Conservation (phyloP, 495 filamentous ascomycete genomes). For the Tuber magnatum region DNA sequence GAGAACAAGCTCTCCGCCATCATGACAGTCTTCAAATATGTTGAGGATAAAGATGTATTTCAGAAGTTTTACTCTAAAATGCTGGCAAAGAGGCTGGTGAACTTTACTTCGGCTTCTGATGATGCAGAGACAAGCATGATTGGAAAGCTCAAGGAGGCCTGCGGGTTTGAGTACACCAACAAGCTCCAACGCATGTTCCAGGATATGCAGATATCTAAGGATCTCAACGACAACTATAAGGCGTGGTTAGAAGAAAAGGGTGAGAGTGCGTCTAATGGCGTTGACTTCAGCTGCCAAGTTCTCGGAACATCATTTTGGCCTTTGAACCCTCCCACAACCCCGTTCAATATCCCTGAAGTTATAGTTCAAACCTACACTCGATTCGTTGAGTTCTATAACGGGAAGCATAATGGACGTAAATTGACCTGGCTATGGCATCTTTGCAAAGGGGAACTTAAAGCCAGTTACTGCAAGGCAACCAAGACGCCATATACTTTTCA, state of each 20-base stretch:
- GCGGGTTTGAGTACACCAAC: conserved; percentile 98
- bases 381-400: conserved; percentile 84
- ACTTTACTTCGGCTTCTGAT: conserved; percentile 87
- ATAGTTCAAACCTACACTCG: conserved; percentile 79
- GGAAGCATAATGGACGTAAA: conserved; percentile 94
- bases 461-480: conserved; percentile 77
- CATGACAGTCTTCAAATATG: conserved; percentile 99
- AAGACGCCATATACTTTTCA: conserved; percentile 96
- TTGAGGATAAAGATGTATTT: conserved; percentile 99
- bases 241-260: conserved; percentile 51
- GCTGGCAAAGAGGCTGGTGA: conserved; percentile 89
- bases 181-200: conserved; percentile 99
- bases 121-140: conserved; percentile 99
- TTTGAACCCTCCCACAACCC: conserved; percentile 70
- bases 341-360: conserved; percentile 76
- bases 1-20: conserved; percentile 88
- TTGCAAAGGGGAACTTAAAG: conserved; percentile 93
- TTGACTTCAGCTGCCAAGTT: conserved; percentile 48
- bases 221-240: conserved; percentile 81
- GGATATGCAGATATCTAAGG: conserved; percentile 97
- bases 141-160: conserved; percentile 96
- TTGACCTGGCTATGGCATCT: conserved; percentile 97
- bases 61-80: conserved; percentile 98
- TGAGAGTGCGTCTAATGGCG: conserved; percentile 45
- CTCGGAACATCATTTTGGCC: conserved; percentile 98